These are phyloP conservation scores for Phaffia tasmanica DNA, from an alignment of 768 basidiomycete species.

Conservation along the genomic window DNA sequence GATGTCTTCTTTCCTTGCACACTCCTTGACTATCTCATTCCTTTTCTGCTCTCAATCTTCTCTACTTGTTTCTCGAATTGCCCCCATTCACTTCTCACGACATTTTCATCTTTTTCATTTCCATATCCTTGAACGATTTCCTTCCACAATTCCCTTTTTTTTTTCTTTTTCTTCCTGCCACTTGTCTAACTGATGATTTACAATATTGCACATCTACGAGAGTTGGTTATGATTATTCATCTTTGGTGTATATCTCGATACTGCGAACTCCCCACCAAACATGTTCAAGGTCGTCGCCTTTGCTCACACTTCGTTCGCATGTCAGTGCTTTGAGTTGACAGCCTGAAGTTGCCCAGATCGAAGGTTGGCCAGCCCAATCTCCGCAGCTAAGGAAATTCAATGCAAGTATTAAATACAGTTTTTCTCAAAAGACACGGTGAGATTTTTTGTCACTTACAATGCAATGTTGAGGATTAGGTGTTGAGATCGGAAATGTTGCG, in stretches of 20 bases:
- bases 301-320: slow-evolving; percentile 8
- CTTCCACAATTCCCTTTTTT: not conserved
- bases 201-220: no score
- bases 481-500: slow-evolving; percentile 14
- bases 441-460: not conserved
- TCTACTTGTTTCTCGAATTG: not conserved
- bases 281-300: slow-evolving; percentile 10
- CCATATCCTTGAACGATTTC: not conserved
- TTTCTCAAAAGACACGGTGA: not conserved
- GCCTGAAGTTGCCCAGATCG: slow-evolving; percentile 13
- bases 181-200: not conserved
- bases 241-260: slow-evolving; percentile 3
- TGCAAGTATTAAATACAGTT: not conserved
- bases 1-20: not conserved
- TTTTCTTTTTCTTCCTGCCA: not conserved
- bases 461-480: slow-evolving; percentile 14
- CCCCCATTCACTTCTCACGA: not conserved
- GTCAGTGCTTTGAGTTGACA: slow-evolving; percentile 16
- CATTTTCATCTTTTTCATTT: not conserved
- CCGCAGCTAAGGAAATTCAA: not conserved
- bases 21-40: not conserved
- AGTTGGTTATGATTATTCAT: no score
- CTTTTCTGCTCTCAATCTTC: not conserved
- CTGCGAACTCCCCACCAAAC: slow-evolving; percentile 13
- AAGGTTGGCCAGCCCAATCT: slow-evolving; percentile 14